phyloP scores from a whole-genome alignment of 2,329 filamentous ascomycete species.

The Ceratocystis ficicola region DNA sequence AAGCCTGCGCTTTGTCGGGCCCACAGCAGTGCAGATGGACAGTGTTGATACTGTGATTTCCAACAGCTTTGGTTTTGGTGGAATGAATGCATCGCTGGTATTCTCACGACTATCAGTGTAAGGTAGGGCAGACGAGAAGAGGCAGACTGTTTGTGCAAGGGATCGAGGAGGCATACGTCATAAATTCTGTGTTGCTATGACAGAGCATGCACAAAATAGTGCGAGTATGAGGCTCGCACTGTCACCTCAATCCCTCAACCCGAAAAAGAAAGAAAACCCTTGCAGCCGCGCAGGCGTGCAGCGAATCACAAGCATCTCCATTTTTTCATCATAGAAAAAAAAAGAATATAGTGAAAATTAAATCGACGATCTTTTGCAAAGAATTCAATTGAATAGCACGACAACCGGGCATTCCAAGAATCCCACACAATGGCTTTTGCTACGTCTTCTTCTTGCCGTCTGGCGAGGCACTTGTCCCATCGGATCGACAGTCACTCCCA shows the following conservation, averaged over 20 bases:
- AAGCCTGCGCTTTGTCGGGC: constrained; percentile 75
- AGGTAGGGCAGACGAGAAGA: not conserved
- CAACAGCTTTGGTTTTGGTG: constrained; percentile 96
- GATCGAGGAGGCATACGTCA: not conserved
- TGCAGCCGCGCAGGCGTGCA: constrained; percentile 21
- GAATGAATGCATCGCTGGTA: constrained; percentile 83
- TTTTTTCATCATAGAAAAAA: constrained; percentile 2
- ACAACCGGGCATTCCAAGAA: not conserved
- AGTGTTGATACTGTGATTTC: constrained; percentile 62
- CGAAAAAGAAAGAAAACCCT: constrained; percentile 14
- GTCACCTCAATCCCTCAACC: constrained; percentile 17
- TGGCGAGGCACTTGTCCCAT: not conserved
- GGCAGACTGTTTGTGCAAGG: not conserved
- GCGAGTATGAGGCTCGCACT: not conserved
- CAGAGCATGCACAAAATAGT: not conserved
- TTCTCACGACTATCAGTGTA: constrained; percentile 38
- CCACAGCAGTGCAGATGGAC: constrained; percentile 53
- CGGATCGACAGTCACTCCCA: not conserved
- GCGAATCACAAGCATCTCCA: constrained; percentile 8
- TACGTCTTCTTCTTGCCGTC: not conserved
- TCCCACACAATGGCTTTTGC: constrained; percentile 11
- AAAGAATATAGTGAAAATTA: not conserved
- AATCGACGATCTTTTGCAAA: not conserved
- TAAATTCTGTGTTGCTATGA: too few species aligned
- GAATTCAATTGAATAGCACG: not conserved